These are phyloP conservation scores for Biscogniauxia marginata DNA, from an alignment of 2,329 filamentous ascomycete species.

Conservation along the genomic window DNA sequence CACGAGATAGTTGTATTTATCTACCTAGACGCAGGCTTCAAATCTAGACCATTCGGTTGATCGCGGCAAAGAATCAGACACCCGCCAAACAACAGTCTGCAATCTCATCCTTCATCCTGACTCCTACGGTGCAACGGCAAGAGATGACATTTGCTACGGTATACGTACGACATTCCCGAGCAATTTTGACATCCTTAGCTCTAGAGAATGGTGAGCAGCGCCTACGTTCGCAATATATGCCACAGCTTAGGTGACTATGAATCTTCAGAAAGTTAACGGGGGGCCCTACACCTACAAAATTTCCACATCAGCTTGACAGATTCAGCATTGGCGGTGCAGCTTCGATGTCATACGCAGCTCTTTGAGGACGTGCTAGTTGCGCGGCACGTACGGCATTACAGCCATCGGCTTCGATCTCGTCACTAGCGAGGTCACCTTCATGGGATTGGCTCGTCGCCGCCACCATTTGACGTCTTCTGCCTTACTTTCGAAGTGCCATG, in stretches of 20 bases:
- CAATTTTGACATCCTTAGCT: neutral
- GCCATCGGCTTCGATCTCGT: neutral
- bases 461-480: neutral
- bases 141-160: neutral
- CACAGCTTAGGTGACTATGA: neutral
- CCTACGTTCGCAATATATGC: neutral
- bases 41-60: neutral
- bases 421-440: too few relatives aligned
- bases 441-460: neutral
- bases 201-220: neutral
- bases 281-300: too few relatives aligned
- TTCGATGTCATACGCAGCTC: neutral
- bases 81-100: neutral
- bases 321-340: neutral
- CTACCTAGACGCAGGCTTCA: neutral
- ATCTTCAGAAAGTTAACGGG: neutral
- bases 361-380: neutral
- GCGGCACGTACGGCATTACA: neutral
- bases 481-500: neutral
- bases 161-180: neutral
- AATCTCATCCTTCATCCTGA: neutral
- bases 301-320: too few relatives aligned
- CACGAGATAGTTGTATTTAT: neutral
- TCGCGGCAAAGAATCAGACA: neutral
- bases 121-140: neutral